These are phyloP conservation scores for Schoenoplectus tabernaemontani DNA, from an alignment of 202 grass and related monocot species.

Conservation along the genomic window DNA sequence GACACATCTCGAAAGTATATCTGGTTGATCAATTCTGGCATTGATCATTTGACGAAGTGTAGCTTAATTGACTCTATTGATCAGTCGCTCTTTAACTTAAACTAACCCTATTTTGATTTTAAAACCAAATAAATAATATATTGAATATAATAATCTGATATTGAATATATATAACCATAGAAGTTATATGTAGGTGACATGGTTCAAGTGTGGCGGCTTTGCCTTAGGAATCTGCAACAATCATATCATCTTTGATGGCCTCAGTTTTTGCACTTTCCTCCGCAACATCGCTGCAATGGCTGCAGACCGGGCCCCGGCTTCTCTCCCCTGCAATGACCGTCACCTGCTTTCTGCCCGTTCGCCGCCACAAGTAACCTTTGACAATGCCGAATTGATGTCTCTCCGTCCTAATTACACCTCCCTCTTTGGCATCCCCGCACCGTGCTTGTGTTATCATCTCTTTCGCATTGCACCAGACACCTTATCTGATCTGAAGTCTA, in stretches of 20 bases:
- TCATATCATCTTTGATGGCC: slow-evolving; percentile 17
- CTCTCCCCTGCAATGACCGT: background rate
- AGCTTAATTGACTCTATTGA: too few relatives aligned
- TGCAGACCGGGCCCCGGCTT: background rate
- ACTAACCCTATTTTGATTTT: too few relatives aligned
- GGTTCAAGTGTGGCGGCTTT: slow-evolving; percentile 23
- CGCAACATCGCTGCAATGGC: slow-evolving; percentile 5
- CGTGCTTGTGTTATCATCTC: background rate
- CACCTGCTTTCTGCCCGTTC: slow-evolving; percentile 8
- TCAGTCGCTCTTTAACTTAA: too few relatives aligned
- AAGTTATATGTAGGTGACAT: slow-evolving; percentile 7
- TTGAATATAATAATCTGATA: background rate
- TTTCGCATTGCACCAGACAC: background rate
- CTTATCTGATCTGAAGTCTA: slow-evolving; percentile 7
- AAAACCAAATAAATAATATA: background rate
- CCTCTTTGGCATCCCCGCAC: background rate
- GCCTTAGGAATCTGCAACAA: slow-evolving; percentile 15
- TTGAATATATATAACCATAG: background rate
- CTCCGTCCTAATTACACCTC: background rate
- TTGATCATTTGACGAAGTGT: too few relatives aligned
- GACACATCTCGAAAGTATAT: too few relatives aligned
- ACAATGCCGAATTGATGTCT: background rate
- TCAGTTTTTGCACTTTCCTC: slow-evolving; percentile 14
- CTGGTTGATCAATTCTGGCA: too few relatives aligned
- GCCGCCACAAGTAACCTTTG: background rate